Conservation (phyloP, 192 early-diverging fungal genomes). For the Powellomyces hirtus region DNA sequence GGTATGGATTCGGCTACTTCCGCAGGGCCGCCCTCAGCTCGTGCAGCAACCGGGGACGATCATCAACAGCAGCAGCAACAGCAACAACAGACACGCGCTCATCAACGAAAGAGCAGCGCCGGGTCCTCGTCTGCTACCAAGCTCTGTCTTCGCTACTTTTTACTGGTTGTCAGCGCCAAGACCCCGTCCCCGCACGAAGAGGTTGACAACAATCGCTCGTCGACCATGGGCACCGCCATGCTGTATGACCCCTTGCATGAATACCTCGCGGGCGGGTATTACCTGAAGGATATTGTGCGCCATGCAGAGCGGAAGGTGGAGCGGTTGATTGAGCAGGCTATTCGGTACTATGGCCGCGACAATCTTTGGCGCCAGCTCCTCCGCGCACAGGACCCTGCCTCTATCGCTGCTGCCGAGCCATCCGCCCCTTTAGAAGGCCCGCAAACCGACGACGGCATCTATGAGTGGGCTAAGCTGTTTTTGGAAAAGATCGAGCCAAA, state of each 20-base stretch:
- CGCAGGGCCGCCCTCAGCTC: not conserved
- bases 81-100: not conserved
- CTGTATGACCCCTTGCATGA: constrained; percentile 40
- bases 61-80: not conserved
- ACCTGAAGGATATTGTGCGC: constrained; percentile 49
- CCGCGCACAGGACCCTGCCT: constrained; percentile 24
- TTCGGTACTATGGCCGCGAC: constrained; percentile 49
- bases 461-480: constrained; percentile 54
- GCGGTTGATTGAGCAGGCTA: constrained; percentile 46
- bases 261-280: constrained; percentile 49
- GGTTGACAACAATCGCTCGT: constrained; percentile 17
- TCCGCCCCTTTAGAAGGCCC: not conserved
- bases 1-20: too few relatives aligned
- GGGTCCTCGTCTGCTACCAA: not conserved
- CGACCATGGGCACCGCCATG: constrained; percentile 19
- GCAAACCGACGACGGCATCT: constrained; percentile 28
- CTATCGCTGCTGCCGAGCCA: not conserved
- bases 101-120: constrained; percentile 19
- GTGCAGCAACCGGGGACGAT: not conserved
- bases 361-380: constrained; percentile 46
- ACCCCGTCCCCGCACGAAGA: constrained; percentile 31
- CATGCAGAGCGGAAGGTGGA: constrained; percentile 43
- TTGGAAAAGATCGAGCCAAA: constrained; percentile 51
- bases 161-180: constrained; percentile 39
- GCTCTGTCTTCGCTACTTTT: constrained; percentile 36